A percentile compares a stretch with the other conserved stretches of the same genome.
Conservation (phyloP, 2,329 filamentous ascomycete species). For the Dactylellina drechsleri region DNA sequence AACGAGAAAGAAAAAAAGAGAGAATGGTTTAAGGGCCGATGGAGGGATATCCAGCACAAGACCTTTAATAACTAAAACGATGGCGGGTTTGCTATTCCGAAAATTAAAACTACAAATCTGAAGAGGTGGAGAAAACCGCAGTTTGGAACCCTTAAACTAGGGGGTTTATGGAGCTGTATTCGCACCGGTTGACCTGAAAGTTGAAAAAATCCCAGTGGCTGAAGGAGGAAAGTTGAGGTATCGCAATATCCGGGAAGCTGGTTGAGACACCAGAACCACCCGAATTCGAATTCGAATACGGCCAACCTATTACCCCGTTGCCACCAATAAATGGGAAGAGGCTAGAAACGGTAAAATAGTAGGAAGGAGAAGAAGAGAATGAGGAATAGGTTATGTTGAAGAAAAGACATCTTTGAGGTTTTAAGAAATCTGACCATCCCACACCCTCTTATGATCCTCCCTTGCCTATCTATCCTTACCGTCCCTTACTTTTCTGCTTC, state of each 20-base stretch:
- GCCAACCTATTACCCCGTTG: constrained; percentile 22
- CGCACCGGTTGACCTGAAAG: constrained; percentile 1
- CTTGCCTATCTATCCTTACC: not conserved
- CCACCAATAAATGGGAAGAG: constrained; percentile 16
- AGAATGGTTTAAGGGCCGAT: constrained; percentile 13
- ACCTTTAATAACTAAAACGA: constrained; percentile 9
- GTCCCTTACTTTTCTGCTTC: not conserved
- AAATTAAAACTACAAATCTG: constrained; percentile 2
- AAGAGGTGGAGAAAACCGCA: constrained; percentile 3
- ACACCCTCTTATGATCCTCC: constrained; percentile 1
- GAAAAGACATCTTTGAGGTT: constrained; percentile 7
- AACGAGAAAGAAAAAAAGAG: constrained; percentile 14
- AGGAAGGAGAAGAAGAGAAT: not conserved
- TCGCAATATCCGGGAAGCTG: constrained; percentile 44
- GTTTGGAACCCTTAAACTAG: constrained; percentile 20
- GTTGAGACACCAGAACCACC: constrained; percentile 23
- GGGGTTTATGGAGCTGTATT: constrained; percentile 11
- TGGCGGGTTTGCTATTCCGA: not conserved
- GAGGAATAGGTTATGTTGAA: not conserved
- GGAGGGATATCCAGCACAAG: not conserved
- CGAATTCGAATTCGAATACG: constrained; percentile 19
- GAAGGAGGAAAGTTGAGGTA: constrained; percentile 38
- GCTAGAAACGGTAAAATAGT: not conserved
- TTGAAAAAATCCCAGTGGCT: constrained; percentile 48
- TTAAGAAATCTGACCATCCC: not conserved